Evolutionary conservation across 768 basidiomycete species (phyloP).

Genomic region (Paxillus ammoniavirescens): DNA sequence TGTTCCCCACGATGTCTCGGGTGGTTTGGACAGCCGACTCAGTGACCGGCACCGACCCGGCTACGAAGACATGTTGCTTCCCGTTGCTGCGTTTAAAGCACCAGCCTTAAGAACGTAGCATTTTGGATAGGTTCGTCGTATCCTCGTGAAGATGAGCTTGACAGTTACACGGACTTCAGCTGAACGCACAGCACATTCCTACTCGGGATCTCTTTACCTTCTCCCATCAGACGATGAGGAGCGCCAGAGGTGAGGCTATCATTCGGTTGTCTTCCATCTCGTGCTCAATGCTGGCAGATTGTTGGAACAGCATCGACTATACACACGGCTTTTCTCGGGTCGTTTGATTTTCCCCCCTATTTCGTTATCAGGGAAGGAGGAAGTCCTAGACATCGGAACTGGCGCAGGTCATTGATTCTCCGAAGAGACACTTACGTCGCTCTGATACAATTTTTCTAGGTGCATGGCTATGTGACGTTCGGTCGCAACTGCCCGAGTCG

Average conservation of each 20-base stretch:
- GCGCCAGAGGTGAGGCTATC: constrained; percentile 15
- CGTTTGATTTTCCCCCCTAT: constrained; percentile 22
- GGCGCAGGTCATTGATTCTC: constrained; percentile 16
- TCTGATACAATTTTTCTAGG: constrained; percentile 7
- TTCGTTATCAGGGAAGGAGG: constrained; percentile 10
- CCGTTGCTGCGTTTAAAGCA: too few species aligned
- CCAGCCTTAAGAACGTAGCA: too few species aligned
- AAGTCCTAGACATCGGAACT: constrained; percentile 23
- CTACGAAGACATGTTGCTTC: too few species aligned
- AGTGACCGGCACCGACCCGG: too few species aligned
- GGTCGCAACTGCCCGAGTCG: constrained; percentile 6
- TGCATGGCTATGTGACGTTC: constrained; percentile 18
- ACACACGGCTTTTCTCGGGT: constrained; percentile 18
- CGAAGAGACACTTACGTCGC: neutral
- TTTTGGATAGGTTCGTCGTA: too few species aligned
- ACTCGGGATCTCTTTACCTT: constrained; percentile 19
- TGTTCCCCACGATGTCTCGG: too few species aligned
- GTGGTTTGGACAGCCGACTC: too few species aligned
- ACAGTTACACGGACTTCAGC: neutral
- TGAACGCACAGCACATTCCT: constrained; percentile 19
- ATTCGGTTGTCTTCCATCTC: too few species aligned
- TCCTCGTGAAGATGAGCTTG: constrained; percentile 3
- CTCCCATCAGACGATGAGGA: constrained; percentile 28
- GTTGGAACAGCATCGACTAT: constrained; percentile 17
- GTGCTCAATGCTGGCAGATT: constrained; percentile 6